phyloP scores from a whole-genome alignment of 163 green algal species.

The Scenedesmus sp. region DNA sequence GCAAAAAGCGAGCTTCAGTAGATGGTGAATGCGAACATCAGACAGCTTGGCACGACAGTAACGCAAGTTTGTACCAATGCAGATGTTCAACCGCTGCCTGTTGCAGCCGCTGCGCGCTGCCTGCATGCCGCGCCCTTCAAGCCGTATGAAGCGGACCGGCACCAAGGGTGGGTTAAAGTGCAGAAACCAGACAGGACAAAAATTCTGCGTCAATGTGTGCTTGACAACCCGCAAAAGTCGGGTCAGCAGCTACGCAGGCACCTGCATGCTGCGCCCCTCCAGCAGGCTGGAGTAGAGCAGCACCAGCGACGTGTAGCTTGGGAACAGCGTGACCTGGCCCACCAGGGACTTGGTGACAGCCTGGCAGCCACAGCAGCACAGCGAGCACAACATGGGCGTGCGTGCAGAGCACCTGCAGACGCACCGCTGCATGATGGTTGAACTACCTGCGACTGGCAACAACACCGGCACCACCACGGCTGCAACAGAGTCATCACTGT shows the following conservation, averaged over 20 bases:
- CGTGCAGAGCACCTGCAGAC: too few species aligned
- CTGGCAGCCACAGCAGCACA: background rate
- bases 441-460: too few species aligned
- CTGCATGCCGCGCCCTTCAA: background rate
- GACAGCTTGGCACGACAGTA: too few species aligned
- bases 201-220: too few species aligned
- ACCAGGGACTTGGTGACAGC: constrained; percentile 56
- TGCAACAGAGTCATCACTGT: too few species aligned
- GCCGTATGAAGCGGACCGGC: background rate
- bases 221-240: too few species aligned
- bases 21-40: too few species aligned
- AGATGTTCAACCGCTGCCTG: background rate
- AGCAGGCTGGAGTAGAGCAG: constrained; percentile 64
- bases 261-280: constrained; percentile 52
- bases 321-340: constrained; percentile 71
- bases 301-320: constrained; percentile 65
- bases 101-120: background rate
- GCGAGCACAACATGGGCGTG: background rate
- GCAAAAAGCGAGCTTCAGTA: too few species aligned
- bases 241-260: background rate
- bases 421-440: too few species aligned
- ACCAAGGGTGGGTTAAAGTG: background rate
- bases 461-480: too few species aligned
- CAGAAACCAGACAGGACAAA: too few species aligned
- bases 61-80: too few species aligned